Evolutionary conservation across 306 rosid genomes (phyloP).

Genomic region (Dryas octopetala): DNA sequence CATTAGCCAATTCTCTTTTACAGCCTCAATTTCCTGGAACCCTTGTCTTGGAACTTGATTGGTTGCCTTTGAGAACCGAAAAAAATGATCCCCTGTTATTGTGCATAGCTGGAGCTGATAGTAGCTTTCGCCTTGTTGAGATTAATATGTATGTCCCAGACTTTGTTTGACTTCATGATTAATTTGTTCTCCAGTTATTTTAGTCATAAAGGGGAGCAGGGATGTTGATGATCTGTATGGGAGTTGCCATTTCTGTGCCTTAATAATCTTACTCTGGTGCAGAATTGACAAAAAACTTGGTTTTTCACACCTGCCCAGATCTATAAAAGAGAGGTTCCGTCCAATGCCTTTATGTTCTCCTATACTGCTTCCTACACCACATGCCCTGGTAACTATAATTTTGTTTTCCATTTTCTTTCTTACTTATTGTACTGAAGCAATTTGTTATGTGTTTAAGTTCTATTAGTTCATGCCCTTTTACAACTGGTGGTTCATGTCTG

Average conservation of each 20-base stretch:
- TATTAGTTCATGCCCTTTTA: conserved; percentile 12
- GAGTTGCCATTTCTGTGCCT: conserved; percentile 18
- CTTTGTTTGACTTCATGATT: conserved; percentile 17
- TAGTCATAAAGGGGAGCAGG: conserved; percentile 1
- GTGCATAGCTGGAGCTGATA: conserved; percentile 98
- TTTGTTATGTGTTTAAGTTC: conserved; percentile 15
- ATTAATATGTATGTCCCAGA: conserved; percentile 54
- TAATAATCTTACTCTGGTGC: conserved; percentile 34
- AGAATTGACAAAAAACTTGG: conserved; percentile 63
- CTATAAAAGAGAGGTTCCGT: conserved; percentile 75
- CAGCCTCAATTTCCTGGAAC: conserved; percentile 94
- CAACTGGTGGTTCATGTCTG: neutral
- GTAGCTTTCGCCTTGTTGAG: conserved; percentile 95
- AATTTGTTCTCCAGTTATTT: neutral
- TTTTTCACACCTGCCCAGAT: conserved; percentile 45
- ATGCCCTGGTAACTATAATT: conserved; percentile 74
- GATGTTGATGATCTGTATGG: neutral
- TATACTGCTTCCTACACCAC: conserved; percentile 86
- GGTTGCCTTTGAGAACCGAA: conserved; percentile 90
- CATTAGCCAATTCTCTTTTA: conserved; percentile 87
- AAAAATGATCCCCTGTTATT: conserved; percentile 81
- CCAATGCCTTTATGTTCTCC: conserved; percentile 96
- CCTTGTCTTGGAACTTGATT: conserved; percentile 93
- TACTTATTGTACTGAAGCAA: conserved; percentile 17
- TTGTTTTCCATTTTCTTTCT: conserved; percentile 25